Percentiles rank a stretch among this genome's conserved stretches.
These are phyloP conservation scores for Diplodia scrobiculata DNA, from an alignment of 2,329 filamentous ascomycete genomes.

Conservation along the genomic window DNA sequence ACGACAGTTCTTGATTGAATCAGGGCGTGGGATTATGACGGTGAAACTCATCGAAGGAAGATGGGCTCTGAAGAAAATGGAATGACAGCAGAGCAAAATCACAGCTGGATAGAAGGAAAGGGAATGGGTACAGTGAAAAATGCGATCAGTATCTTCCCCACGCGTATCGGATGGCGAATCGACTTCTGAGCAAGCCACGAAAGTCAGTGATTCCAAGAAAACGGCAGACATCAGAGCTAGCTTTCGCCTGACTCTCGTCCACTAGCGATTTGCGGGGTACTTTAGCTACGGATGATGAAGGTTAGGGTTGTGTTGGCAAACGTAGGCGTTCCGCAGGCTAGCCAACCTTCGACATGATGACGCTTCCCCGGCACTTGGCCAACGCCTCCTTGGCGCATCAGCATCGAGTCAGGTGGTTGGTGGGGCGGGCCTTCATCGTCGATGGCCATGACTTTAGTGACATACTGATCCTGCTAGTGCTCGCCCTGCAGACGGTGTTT, in stretches of 20 bases:
- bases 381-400: not conserved
- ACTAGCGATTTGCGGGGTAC: constrained; percentile 18
- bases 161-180: not conserved
- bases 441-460: not conserved
- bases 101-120: no score
- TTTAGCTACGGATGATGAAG: constrained; percentile 7
- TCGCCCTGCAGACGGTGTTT: not conserved
- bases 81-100: no score
- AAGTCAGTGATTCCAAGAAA: not conserved
- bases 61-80: not conserved
- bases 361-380: constrained; percentile 11
- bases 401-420: constrained; percentile 11
- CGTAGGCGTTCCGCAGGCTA: not conserved
- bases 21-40: not conserved
- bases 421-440: constrained; percentile 1
- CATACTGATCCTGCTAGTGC: not conserved
- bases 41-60: not conserved
- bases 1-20: not conserved
- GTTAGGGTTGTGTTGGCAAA: not conserved
- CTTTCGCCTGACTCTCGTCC: not conserved
- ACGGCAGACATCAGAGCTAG: not conserved
- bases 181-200: constrained; percentile 1
- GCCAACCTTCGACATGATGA: constrained; percentile 10
- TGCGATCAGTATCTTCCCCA: not conserved
- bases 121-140: no score